Conservation (phyloP, 495 filamentous ascomycete genomes). For the Filosporella fistucella region DNA sequence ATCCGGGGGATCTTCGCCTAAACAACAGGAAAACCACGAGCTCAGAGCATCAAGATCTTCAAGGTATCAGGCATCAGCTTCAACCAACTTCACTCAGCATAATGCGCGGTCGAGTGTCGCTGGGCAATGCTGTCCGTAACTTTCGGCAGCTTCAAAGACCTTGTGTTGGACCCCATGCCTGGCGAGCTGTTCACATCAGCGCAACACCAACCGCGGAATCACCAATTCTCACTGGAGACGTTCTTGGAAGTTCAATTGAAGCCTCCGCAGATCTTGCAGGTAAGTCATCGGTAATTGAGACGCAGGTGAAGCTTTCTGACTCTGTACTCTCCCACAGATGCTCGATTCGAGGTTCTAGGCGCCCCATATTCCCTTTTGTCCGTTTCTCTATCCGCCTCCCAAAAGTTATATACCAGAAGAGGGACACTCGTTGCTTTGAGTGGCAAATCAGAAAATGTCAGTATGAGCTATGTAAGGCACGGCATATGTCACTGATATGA, state of each 20-base stretch:
- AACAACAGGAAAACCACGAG: slow-evolving; percentile 1
- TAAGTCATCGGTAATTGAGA: slow-evolving; percentile 7
- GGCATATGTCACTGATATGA: slow-evolving; percentile 10
- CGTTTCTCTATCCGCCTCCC: slow-evolving; percentile 85
- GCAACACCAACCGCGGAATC: slow-evolving; percentile 45
- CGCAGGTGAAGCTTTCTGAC: neutral
- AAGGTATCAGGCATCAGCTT: neutral
- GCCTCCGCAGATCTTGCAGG: slow-evolving; percentile 16
- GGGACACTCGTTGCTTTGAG: slow-evolving; percentile 87
- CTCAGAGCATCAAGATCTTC: neutral
- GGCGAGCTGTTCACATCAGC: slow-evolving; percentile 49
- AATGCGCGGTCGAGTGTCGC: slow-evolving; percentile 23
- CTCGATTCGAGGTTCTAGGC: slow-evolving; percentile 87
- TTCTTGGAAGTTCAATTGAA: slow-evolving; percentile 37
- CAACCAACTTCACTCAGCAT: slow-evolving; percentile 16
- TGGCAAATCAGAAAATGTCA: slow-evolving; percentile 86
- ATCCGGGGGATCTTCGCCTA: slow-evolving; percentile 10
- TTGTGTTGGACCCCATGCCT: slow-evolving; percentile 1
- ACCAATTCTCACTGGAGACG: slow-evolving; percentile 33
- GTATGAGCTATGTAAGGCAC: slow-evolving; percentile 12
- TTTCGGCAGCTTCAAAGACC: slow-evolving; percentile 16
- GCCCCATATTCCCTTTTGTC: slow-evolving; percentile 88
- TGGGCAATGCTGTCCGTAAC: slow-evolving; percentile 15
- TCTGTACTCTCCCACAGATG: slow-evolving; percentile 54
- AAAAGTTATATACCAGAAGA: slow-evolving; percentile 84